Conservation (phyloP, 768 basidiomycete species). For the Phylloporus arenicola region DNA sequence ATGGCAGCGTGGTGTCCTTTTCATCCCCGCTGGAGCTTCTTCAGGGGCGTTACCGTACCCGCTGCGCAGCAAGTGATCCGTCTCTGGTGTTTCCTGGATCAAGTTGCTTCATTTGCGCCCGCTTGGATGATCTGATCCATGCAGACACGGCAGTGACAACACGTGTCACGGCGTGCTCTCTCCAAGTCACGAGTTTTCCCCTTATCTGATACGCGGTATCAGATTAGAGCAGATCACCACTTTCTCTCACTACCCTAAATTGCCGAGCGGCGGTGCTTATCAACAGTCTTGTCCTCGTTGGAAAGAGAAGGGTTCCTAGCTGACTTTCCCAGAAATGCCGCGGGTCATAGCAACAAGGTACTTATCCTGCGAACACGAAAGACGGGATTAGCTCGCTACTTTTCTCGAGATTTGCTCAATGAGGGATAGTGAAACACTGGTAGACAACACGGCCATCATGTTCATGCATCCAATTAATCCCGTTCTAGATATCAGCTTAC, state of each 20-base stretch:
- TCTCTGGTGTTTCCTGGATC: not conserved
- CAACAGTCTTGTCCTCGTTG: not conserved
- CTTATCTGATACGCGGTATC: not conserved
- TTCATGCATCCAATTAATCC: not conserved
- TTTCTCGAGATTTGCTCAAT: not conserved
- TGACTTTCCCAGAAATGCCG: too few relatives aligned
- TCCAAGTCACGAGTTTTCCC: too few relatives aligned
- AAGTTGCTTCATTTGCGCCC: not conserved
- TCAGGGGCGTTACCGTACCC: not conserved
- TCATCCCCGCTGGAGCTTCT: not conserved
- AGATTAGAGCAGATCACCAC: too few relatives aligned
- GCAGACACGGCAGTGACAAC: too few relatives aligned
- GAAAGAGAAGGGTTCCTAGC: not conserved
- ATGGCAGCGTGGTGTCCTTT: not conserved
- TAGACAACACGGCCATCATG: not conserved
- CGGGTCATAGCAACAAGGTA: too few relatives aligned
- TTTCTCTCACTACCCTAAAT: too few relatives aligned
- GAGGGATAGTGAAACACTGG: not conserved
- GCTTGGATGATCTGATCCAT: too few relatives aligned
- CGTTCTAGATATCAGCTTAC: not conserved
- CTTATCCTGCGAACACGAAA: not conserved
- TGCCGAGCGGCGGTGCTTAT: too few relatives aligned
- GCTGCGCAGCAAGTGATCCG: not conserved
- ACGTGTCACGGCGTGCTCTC: too few relatives aligned
- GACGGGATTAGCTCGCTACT: not conserved